Evolutionary conservation across 176 grass and related monocot species (phyloP), one percentile per base, ranked within the genome.

Genomic region (Aegilops umbellulata): DNA sequence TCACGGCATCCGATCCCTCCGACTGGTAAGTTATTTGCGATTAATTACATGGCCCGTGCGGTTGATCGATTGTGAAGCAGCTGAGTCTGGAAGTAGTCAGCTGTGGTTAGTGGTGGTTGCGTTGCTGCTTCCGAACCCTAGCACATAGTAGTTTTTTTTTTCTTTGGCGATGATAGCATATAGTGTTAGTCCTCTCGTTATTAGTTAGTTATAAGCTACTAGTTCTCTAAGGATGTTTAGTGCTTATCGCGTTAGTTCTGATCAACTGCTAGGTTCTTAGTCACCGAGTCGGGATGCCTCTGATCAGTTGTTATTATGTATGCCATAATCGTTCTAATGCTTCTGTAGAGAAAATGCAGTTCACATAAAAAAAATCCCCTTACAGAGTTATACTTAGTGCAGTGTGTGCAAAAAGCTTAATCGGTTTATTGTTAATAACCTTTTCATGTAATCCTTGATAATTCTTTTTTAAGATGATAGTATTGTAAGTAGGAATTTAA

Each of bases 101-200:
- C 25, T 23, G 65, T 11, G 44, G 35, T 57, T 9, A 47, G 31
- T 24, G 23, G 57, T 3, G 44, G 15, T 65, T 36, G 46, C 7
- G 13, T 17, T 25, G 35, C 46, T 38, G 26, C 46, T 3, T 81
- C 5, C 25, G 55, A 90, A 90, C 83, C 78, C 78, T 70, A 82
- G 39, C 3, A 51, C 47, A 20, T 20, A 51, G 42, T 75, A 53
- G 46, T 15, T 51, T 53, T 53, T 19, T 51, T 53, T 17, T 53
- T 53, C 47, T 49, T 16, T 53, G 49, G 49, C 49, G 16, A 53
- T 53, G 49, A 53, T 53, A 53, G 49, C 3, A 62, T 29, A 51
- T 20, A 51, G 72, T 51, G 53, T 51, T 75, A 4, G 42, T 26
- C 42, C 25, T 75, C 46, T 75, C 17, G 35, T 51, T 32, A 32